These are phyloP conservation scores for Saksenaea oblongispora DNA, from an alignment of 371 early-diverging fungal species.

Conservation along the genomic window DNA sequence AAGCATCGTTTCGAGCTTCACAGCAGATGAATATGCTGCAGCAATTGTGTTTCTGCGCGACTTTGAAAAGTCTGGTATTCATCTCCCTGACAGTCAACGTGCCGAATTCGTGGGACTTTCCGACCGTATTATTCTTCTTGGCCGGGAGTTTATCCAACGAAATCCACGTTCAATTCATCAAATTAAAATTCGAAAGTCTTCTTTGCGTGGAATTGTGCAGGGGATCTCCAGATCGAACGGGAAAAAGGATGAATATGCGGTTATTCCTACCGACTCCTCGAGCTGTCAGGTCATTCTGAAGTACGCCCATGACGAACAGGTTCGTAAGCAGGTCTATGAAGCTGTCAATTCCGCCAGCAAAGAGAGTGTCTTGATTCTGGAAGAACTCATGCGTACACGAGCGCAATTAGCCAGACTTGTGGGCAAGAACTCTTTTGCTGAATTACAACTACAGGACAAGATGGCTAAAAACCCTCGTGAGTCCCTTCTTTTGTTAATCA, in stretches of 20 bases:
- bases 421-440: constrained; percentile 79
- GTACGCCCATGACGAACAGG: constrained; percentile 58
- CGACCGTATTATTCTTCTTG: constrained; percentile 77
- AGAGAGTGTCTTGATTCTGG: constrained; percentile 67
- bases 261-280: constrained; percentile 54
- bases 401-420: constrained; percentile 77
- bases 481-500: not conserved
- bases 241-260: constrained; percentile 31
- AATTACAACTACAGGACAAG: constrained; percentile 86
- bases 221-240: constrained; percentile 12
- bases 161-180: constrained; percentile 42
- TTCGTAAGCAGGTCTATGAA: constrained; percentile 73
- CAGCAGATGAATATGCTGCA: constrained; percentile 74
- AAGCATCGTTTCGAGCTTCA: constrained; percentile 51
- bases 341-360: constrained; percentile 72
- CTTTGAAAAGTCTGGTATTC: constrained; percentile 95
- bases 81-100: constrained; percentile 70
- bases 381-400: constrained; percentile 73
- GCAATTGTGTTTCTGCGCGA: constrained; percentile 85
- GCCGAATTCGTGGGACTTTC: constrained; percentile 79
- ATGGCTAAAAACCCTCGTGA: constrained; percentile 88
- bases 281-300: constrained; percentile 66
- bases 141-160: constrained; percentile 71
- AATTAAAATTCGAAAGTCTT: constrained; percentile 23
- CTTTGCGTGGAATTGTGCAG: constrained; percentile 25